Evolutionary conservation across 139 green algal genomes (phyloP), one percentile per base, ranked within the genome.

Genomic region (Diplosphaera chodatii): DNA sequence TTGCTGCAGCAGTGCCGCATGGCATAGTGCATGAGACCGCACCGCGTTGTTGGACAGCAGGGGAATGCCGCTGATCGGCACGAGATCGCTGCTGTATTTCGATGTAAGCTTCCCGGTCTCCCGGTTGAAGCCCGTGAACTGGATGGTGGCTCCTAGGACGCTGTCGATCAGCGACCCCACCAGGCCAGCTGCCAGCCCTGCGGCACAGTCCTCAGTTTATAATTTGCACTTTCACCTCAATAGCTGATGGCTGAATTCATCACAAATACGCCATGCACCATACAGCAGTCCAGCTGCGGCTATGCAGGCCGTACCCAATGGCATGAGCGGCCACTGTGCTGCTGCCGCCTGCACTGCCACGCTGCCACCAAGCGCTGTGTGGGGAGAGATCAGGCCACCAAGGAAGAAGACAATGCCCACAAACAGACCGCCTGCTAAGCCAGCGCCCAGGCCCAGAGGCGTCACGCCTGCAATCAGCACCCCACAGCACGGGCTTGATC

Each of bases 71-170:
- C 72, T 79, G 62, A 87, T 86, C 34, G 63, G 66, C 25, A 70
- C 34, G 29, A 87, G 74, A 55, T 86, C 74, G 23, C 67, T 40
- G 1, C 77, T 74, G 6, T 34, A 70, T 22, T 69, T 82, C 31
- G 74, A 68, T 18, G 82, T 82, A 1, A 82, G 64, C 32, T 77
- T 71, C 63, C 68, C 28, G 28, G 64, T 75, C 1, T 37, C 22
- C 8, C 56, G 23, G 63, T 94, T 86, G 62, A 82, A 89, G 0
- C 93, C 89, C 16, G 80, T 93, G 75, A 89, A 97, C 78, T 98
- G 94, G 31, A 98, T 31, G 0, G 91, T 96, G 6, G 95, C 95
- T 0, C 95, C 95, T 28, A 99, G 83, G 6, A 98, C 29, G 0
- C 87, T 96, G 76, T 99, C 95, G 4, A 98, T 23, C 64, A 98